Conservation (phyloP, 805 yeast species). For the Cyberlindnera mississippiensis region DNA sequence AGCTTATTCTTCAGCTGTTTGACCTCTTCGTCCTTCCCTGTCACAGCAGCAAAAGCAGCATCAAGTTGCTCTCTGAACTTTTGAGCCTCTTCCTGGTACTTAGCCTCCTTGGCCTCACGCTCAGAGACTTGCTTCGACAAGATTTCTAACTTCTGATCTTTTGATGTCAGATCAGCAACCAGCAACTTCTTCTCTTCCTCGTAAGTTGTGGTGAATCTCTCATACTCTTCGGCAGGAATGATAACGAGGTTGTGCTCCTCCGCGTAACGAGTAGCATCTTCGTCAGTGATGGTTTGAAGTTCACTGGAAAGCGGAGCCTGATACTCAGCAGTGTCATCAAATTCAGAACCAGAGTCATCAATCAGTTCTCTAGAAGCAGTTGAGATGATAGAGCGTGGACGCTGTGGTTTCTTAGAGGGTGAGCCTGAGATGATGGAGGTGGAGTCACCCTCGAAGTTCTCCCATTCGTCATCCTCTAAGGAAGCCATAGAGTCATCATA, state of each 20-base stretch:
- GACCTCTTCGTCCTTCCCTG: slow-evolving; percentile 1
- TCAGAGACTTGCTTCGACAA: slow-evolving; percentile 14
- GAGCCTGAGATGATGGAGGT: slow-evolving; percentile 16
- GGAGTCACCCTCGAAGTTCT: slow-evolving; percentile 26
- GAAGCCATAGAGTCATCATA: slow-evolving; percentile 22
- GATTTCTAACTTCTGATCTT: slow-evolving; percentile 3
- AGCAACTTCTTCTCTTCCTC: slow-evolving; percentile 1
- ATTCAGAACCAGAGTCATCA: slow-evolving; percentile 26
- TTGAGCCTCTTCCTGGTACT: slow-evolving; percentile 20
- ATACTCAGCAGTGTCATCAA: slow-evolving; percentile 20
- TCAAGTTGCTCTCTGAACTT: slow-evolving; percentile 22
- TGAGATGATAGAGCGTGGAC: slow-evolving; percentile 18
- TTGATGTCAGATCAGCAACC: not conserved
- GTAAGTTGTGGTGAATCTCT: not conserved
- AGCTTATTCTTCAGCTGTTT: slow-evolving; percentile 10
- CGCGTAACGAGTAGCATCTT: slow-evolving; percentile 31
- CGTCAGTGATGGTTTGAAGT: slow-evolving; percentile 17
- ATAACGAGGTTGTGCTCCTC: slow-evolving; percentile 27
- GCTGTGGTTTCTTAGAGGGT: slow-evolving; percentile 15
- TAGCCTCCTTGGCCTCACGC: slow-evolving; percentile 19
- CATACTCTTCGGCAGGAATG: slow-evolving; percentile 24
- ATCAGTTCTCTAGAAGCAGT: slow-evolving; percentile 13
- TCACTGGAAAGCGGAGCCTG: slow-evolving; percentile 25
- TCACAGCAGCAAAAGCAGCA: slow-evolving; percentile 8
- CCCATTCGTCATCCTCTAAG: slow-evolving; percentile 27